Conservation (phyloP, 2,329 filamentous ascomycete genomes). For the Orbilia brochopaga region DNA sequence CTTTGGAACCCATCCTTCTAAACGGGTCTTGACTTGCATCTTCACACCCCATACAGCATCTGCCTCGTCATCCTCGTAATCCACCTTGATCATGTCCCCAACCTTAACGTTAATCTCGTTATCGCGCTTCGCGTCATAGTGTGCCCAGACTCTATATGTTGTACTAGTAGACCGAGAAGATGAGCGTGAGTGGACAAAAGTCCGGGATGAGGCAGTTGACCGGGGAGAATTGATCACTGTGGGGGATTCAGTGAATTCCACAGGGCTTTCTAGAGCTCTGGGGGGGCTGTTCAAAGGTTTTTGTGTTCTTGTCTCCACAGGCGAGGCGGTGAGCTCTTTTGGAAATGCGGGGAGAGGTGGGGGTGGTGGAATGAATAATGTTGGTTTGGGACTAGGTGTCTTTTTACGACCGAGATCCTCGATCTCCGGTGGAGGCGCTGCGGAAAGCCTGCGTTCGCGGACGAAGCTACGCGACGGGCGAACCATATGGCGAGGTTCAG, state of each 20-base stretch:
- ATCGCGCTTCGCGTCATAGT: constrained; percentile 40
- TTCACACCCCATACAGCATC: constrained; percentile 36
- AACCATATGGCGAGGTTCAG: constrained; percentile 8
- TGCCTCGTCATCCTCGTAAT: constrained; percentile 33
- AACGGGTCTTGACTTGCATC: constrained; percentile 29
- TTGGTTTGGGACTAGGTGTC: constrained; percentile 31
- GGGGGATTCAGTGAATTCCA: not conserved
- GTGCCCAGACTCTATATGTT: constrained; percentile 46
- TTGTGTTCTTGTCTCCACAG: constrained; percentile 20
- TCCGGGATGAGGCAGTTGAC: constrained; percentile 7
- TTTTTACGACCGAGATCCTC: constrained; percentile 10
- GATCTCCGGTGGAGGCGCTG: constrained; percentile 21
- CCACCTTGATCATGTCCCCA: constrained; percentile 48
- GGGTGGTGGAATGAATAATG: constrained; percentile 38
- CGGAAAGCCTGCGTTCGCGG: constrained; percentile 17
- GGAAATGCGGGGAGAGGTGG: constrained; percentile 45
- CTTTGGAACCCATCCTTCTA: constrained; percentile 43
- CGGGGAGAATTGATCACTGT: not conserved
- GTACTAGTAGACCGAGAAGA: constrained; percentile 19
- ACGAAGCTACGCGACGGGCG: constrained; percentile 45
- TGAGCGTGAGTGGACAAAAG: constrained; percentile 23
- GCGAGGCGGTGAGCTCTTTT: constrained; percentile 32
- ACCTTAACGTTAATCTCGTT: constrained; percentile 41
- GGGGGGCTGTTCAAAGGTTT: constrained; percentile 26
- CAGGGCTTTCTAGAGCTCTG: not conserved